Evolutionary conservation across 192 early-diverging fungal species (phyloP).

Genomic region (Spinellus fusiger): DNA sequence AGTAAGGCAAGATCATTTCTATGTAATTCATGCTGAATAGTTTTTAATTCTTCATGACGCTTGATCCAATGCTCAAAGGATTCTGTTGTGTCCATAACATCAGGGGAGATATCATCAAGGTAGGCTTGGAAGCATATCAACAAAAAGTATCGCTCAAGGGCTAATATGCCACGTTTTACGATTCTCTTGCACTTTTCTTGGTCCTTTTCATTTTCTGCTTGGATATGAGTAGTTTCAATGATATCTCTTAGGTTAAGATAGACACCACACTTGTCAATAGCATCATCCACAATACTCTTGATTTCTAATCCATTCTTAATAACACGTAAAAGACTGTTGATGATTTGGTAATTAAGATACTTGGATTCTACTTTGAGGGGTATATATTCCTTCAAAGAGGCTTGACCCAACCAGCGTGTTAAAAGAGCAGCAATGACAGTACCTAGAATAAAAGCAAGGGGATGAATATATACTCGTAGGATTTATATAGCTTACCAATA

Average conservation of each 20-base stretch:
- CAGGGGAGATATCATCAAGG: constrained; percentile 31
- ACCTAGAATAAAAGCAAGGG: too few species aligned
- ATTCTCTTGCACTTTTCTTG: neutral
- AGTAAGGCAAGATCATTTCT: constrained; percentile 27
- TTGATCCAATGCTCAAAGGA: constrained; percentile 51
- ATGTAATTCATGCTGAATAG: constrained; percentile 41
- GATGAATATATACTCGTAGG: too few species aligned
- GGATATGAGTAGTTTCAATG: constrained; percentile 40
- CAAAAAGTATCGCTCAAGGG: constrained; percentile 48
- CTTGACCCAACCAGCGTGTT: constrained; percentile 22
- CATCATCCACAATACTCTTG: constrained; percentile 50
- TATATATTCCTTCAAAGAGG: neutral
- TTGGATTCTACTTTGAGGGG: neutral
- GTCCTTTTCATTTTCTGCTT: constrained; percentile 29
- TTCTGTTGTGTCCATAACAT: constrained; percentile 22
- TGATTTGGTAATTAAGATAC: constrained; percentile 46
- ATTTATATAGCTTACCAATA: constrained; percentile 41
- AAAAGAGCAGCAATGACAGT: constrained; percentile 32
- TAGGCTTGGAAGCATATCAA: constrained; percentile 56
- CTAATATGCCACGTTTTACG: constrained; percentile 22
- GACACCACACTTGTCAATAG: constrained; percentile 45
- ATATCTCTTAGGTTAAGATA: constrained; percentile 48
- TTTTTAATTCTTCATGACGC: constrained; percentile 45
- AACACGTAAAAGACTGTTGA: constrained; percentile 56
- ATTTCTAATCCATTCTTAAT: constrained; percentile 51